Percentiles rank a stretch among this genome's conserved stretches.
phyloP scores from a whole-genome alignment of 2,329 filamentous ascomycete species.

The Trichoderma sp. region DNA sequence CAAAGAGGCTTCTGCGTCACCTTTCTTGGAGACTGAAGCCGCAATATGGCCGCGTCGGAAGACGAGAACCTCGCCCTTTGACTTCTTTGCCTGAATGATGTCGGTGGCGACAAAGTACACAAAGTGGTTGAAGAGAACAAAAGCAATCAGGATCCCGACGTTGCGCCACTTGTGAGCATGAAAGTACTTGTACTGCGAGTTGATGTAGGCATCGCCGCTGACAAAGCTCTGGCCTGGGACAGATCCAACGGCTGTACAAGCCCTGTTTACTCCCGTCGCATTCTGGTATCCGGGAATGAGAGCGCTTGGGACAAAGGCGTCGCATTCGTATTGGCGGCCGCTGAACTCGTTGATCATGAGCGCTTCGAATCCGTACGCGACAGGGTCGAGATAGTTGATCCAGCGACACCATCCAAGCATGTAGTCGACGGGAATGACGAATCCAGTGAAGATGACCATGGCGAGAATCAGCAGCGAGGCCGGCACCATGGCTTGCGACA shows the following conservation, averaged over 20 bases:
- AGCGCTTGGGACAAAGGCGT: conserved; percentile 30
- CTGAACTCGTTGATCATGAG: conserved; percentile 69
- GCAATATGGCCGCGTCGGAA: conserved; percentile 40
- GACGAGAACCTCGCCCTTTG: conserved; percentile 62
- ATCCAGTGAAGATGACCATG: conserved; percentile 50
- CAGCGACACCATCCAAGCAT: conserved; percentile 69
- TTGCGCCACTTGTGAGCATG: conserved; percentile 57
- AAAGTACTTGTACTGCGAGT: conserved; percentile 49
- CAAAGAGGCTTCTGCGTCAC: background rate
- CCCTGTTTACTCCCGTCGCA: background rate
- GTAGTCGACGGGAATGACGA: conserved; percentile 44
- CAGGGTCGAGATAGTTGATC: conserved; percentile 67
- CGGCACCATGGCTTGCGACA: conserved; percentile 49
- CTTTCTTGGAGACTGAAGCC: background rate
- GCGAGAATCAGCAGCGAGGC: conserved; percentile 41
- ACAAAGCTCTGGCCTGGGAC: conserved; percentile 41
- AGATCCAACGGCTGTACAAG: conserved; percentile 46
- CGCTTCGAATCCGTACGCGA: conserved; percentile 67
- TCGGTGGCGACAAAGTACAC: conserved; percentile 55
- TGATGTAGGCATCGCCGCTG: conserved; percentile 44
- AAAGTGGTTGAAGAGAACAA: conserved; percentile 50
- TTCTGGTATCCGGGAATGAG: conserved; percentile 33
- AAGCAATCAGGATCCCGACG: conserved; percentile 57
- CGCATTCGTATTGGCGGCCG: conserved; percentile 34
- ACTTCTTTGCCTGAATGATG: conserved; percentile 50